Conservation (phyloP, 1,139 yeast species). For the Saccharomyces pastorianus region DNA sequence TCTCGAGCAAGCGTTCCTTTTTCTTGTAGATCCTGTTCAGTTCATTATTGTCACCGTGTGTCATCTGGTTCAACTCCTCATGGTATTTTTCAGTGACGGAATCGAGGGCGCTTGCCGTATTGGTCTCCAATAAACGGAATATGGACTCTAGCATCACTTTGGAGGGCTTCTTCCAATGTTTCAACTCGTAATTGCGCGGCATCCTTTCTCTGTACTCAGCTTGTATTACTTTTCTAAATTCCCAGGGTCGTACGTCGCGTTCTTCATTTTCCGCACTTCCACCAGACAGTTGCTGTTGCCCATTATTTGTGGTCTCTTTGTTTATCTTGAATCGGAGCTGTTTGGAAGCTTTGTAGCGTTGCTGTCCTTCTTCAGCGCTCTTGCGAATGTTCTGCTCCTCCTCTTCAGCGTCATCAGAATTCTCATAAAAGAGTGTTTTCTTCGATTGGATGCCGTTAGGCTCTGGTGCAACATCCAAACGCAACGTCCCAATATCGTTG, state of each 20-base stretch:
- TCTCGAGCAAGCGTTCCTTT: slow-evolving; percentile 20
- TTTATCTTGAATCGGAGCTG: background rate
- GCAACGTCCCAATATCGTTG: background rate
- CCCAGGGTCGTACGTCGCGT: slow-evolving; percentile 20
- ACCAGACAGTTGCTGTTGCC: background rate
- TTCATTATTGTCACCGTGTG: slow-evolving; percentile 10
- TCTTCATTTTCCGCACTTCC: slow-evolving; percentile 14
- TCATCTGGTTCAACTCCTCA: slow-evolving; percentile 13
- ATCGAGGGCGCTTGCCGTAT: slow-evolving; percentile 19
- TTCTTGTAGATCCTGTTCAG: slow-evolving; percentile 13
- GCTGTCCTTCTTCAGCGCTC: background rate
- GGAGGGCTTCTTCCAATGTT: slow-evolving; percentile 22
- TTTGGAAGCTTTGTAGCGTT: background rate
- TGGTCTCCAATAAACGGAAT: slow-evolving; percentile 22
- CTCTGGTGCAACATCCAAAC: background rate
- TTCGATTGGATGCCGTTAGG: background rate
- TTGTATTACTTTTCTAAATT: slow-evolving; percentile 18
- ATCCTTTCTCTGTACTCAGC: slow-evolving; percentile 16
- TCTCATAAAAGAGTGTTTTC: background rate
- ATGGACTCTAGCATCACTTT: slow-evolving; percentile 15
- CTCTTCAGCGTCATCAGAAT: background rate
- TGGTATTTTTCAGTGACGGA: slow-evolving; percentile 18
- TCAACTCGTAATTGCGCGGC: slow-evolving; percentile 18
- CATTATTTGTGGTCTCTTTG: background rate
- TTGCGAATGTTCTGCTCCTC: background rate